Evolutionary conservation across 1,284 basidiomycete genomes (phyloP).

Genomic region (Austropuccinia psidii): DNA sequence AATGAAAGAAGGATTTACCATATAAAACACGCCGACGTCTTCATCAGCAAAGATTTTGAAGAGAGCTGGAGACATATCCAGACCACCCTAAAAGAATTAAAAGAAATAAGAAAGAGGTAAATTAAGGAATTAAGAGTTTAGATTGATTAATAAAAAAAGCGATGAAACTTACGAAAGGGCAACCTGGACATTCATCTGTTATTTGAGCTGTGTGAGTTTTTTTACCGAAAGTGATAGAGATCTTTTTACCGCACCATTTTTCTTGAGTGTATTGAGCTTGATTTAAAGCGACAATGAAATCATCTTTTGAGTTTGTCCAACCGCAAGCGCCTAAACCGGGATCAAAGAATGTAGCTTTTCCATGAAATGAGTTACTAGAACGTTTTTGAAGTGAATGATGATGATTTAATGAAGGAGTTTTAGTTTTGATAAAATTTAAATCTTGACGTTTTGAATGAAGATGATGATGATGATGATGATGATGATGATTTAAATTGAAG

Average conservation of each 20-base stretch:
- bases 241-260: conserved; percentile 10
- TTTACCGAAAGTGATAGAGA: conserved; percentile 2
- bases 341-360: conserved; percentile 47
- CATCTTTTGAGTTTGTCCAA: conserved; percentile 53
- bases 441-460: background rate
- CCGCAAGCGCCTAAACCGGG: conserved; percentile 65
- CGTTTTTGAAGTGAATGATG: conserved; percentile 4
- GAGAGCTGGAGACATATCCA: conserved; percentile 4
- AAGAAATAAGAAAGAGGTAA: background rate
- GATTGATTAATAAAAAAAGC: background rate
- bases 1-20: background rate
- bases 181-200: background rate
- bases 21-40: conserved; percentile 22
- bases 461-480: background rate
- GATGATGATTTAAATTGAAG: background rate
- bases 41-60: conserved; percentile 15
- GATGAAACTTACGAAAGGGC: background rate
- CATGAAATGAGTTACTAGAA: background rate
- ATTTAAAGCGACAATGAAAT: conserved; percentile 61
- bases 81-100: background rate
- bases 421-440: background rate
- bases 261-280: conserved; percentile 54
- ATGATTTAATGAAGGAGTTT: background rate
- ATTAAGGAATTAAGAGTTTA: background rate
- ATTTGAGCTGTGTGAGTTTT: background rate